Base-by-base conservation (phyloP, 495 filamentous ascomycete genomes). In the Acidiella bohemica region DNA sequence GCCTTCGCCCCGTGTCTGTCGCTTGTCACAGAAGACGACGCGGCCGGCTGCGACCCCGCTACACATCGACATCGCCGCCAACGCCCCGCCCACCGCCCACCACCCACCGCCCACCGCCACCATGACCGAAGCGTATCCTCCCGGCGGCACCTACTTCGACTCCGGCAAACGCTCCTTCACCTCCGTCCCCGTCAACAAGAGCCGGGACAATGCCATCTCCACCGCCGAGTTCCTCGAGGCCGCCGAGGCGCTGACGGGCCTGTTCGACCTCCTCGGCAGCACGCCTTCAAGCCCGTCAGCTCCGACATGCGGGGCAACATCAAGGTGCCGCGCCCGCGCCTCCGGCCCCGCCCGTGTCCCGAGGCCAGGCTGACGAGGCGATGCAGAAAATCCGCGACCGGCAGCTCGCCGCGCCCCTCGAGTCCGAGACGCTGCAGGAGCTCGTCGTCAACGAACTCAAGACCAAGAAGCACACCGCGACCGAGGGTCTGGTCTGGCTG, bases 181-280 rank as follows among this genome's bases (percentile, higher is more conserved):
- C 40, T 73, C 83, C 39, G 90, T 94, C 19, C 77, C 81, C 9
- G 59, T 93, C 46, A 72, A 81, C 48, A 64, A 68, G 41, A 67
- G 61, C 42, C 78, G 84, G 39, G 75, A 75, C 60, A 76, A 83
- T 67, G 78, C 75, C 46, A 78, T 96, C 50, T 58, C 71, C 7
- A 96, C 92, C 20, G 70, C 67, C 51, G 81, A 92, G 58, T 97
- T 95, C 65, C 77, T 96, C 46, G 83, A 92, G 27, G 92, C 92
- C 37, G 74, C 83, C 32, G 84, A 93, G 66, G 74, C 80, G 19
- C 62, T 95, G 50, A 80, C 81, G 32, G 75, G 75, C 30, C 71
- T 97, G 25, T 96, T 97, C 56, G 88, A 93, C 57, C 61, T 81
- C 24, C 71, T 96, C 21, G 85, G 84, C 32, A 81, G 77, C 25